A percentile compares a stretch with the other conserved stretches of the same genome.
Conservation (phyloP, 176 grass and related monocot species). For the Carex kokanica region DNA sequence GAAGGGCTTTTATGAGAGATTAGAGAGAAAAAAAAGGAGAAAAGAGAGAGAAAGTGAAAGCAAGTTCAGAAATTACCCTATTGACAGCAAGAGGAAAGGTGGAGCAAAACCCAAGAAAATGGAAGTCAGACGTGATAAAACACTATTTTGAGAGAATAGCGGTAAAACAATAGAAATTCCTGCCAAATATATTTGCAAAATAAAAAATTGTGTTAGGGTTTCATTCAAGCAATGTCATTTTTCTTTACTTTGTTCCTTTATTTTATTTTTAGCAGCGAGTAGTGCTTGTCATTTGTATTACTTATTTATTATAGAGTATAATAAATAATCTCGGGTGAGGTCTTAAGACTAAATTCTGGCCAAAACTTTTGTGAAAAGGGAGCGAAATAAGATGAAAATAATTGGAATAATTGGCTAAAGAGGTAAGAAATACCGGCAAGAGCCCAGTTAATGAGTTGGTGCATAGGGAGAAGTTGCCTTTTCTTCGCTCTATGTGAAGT, state of each 20-base stretch:
- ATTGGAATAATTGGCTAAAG: neutral
- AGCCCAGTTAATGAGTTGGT: constrained; percentile 87
- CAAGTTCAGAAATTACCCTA: constrained; percentile 63
- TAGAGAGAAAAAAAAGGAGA: constrained; percentile 18
- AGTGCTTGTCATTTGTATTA: neutral
- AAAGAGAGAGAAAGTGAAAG: neutral
- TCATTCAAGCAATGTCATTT: neutral
- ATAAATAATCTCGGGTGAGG: neutral
- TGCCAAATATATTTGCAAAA: constrained; percentile 38
- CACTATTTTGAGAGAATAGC: constrained; percentile 63
- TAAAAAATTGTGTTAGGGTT: constrained; percentile 31
- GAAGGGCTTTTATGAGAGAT: constrained; percentile 19
- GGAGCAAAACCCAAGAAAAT: constrained; percentile 98
- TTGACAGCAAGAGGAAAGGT: constrained; percentile 83
- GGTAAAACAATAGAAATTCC: constrained; percentile 76
- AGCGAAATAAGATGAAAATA: neutral
- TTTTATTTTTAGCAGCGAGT: neutral
- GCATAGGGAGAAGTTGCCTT: constrained; percentile 64
- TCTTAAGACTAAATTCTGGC: no score
- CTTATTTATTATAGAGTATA: neutral
- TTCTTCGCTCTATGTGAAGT: constrained; percentile 75
- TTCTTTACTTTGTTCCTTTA: neutral
- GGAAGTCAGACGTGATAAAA: constrained; percentile 91
- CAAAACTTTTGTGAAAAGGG: no score
- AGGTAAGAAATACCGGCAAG: constrained; percentile 41